Evolutionary conservation across 345 rosid genomes (phyloP).

Genomic region (Laguncularia racemosa): DNA sequence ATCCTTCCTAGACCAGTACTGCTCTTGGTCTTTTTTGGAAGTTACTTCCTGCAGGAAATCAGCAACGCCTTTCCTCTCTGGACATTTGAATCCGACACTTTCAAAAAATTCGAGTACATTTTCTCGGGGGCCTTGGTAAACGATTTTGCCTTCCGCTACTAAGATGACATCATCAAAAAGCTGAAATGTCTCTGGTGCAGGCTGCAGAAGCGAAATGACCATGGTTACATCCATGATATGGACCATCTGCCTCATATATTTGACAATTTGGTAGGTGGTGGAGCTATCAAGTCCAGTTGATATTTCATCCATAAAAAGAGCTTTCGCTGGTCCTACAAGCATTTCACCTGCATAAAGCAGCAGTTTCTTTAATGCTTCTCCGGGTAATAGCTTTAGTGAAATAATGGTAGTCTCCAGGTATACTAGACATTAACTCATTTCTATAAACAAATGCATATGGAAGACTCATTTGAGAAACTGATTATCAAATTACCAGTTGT

Average conservation of each 20-base stretch:
- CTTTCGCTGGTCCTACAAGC: slow-evolving; percentile 64
- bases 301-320: slow-evolving; percentile 58
- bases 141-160: slow-evolving; percentile 50
- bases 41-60: slow-evolving; percentile 63
- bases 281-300: slow-evolving; percentile 64
- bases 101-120: slow-evolving; percentile 45
- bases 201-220: slow-evolving; percentile 54
- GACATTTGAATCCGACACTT: slow-evolving; percentile 43
- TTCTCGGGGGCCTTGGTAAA: slow-evolving; percentile 52
- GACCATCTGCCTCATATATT: slow-evolving; percentile 52
- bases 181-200: slow-evolving; percentile 55
- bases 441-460: not conserved
- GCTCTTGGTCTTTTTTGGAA: slow-evolving; percentile 50
- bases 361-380: not conserved
- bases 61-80: slow-evolving; percentile 51
- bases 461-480: not conserved
- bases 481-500: slow-evolving; percentile 33
- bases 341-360: slow-evolving; percentile 46
- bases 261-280: slow-evolving; percentile 49
- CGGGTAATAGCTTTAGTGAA: too few species aligned
- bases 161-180: slow-evolving; percentile 56
- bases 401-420: too few species aligned
- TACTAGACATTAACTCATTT: too few species aligned
- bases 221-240: slow-evolving; percentile 53
- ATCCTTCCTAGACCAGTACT: slow-evolving; percentile 36